Evolutionary conservation across 495 filamentous ascomycete genomes (phyloP).

Genomic region (Lophiostoma macrostomum): DNA sequence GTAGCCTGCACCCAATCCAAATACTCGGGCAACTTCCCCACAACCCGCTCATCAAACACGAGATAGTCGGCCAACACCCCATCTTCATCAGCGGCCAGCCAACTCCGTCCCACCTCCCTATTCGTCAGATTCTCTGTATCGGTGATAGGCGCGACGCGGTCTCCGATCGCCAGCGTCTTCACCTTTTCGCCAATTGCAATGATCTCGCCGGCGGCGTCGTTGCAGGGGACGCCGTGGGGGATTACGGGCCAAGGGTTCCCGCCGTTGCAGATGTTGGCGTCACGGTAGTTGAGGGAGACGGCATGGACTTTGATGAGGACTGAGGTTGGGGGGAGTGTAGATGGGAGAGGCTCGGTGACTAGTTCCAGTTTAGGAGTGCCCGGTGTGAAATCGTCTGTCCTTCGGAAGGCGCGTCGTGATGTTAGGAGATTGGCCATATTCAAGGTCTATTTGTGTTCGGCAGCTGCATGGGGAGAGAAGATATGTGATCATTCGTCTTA

Average conservation of each 20-base stretch:
- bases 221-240: conserved; percentile 39
- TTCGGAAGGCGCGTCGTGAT: neutral
- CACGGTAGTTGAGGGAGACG: conserved; percentile 48
- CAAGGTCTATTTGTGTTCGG: too few species aligned
- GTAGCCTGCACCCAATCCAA: conserved; percentile 39
- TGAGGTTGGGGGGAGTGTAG: conserved; percentile 35
- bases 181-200: conserved; percentile 41
- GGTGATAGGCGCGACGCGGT: conserved; percentile 37
- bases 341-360: conserved; percentile 1
- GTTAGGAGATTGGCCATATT: too few species aligned
- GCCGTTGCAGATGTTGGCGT: conserved; percentile 44
- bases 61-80: conserved; percentile 42
- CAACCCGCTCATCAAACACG: conserved; percentile 38
- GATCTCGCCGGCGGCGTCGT: conserved; percentile 44
- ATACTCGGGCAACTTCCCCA: conserved; percentile 38
- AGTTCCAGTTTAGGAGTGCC: neutral
- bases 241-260: conserved; percentile 42
- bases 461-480: too few species aligned
- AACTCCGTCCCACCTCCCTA: conserved; percentile 31
- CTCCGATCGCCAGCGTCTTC: conserved; percentile 32
- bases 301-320: conserved; percentile 46
- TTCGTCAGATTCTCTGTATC: conserved; percentile 37
- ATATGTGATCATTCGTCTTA: too few species aligned
- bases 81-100: conserved; percentile 43
- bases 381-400: neutral